Evolutionary conservation across 2,329 filamentous ascomycete species (phyloP), one percentile per base, ranked within the genome.

Genomic region (Colletotrichum siamense): DNA sequence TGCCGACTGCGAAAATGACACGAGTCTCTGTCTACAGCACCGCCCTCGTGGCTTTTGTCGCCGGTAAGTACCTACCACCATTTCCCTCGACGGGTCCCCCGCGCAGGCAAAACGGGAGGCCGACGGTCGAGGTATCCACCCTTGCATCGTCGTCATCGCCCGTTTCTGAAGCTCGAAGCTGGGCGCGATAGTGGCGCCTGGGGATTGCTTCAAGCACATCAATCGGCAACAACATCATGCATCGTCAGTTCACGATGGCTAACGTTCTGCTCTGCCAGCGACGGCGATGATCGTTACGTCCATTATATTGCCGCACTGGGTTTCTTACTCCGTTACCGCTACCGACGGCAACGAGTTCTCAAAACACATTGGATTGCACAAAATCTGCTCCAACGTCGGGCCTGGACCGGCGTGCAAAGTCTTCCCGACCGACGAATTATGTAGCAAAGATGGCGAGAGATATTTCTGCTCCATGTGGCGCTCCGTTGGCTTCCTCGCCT

Each of bases 401-500:
- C 91, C 91, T 61, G 88, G 91, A 66, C 85, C 87, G n/a, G 84
- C 86, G 63, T 96, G 94, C 84, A 80, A 82, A 28, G 86, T 88
- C 36, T 97, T 96, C 84, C 95, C 95, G 5, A 88, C 89, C 78
- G 86, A 90, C 70, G 88, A 91, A 73, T 93, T 95, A 82, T 96
- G 95, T 85, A 86, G 88, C 71, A 90, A 89, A 79, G 90, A 92
- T 69, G 74, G 74, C 59, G 91, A 93, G 79, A 90, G 92, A 68
- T 92, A 93, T 81, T 98, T 99, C 86, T 99, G 97, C 88, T 94
- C 93, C 80, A 94, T 98, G 90, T 99, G 96, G 96, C 91, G 95
- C 75, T 95, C 93, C 30, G 93, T 95, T 44, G 96, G 95, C 28
- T 99, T 98, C 85, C 86, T 98, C 78, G 95, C 98, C 87, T 95